phyloP scores from a whole-genome alignment of 352 stramenopile species.

The Pythium rhizo-oryzae region DNA sequence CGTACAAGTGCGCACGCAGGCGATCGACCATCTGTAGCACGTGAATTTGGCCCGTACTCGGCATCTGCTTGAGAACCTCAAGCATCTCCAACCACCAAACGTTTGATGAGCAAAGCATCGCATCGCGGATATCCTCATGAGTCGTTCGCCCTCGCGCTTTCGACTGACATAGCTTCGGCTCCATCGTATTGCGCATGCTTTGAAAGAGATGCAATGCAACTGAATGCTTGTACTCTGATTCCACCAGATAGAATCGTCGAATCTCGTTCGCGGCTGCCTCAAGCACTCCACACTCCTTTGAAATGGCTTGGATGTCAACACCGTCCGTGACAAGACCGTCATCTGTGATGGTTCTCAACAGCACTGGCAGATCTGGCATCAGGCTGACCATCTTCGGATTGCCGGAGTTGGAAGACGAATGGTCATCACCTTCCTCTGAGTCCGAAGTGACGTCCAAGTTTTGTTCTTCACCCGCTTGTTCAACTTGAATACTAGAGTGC shows the following conservation, averaged over 20 bases:
- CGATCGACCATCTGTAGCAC: constrained; percentile 36
- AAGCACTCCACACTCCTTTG: constrained; percentile 33
- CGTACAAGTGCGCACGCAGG: constrained; percentile 46
- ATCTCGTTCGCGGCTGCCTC: constrained; percentile 17
- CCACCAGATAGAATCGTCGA: constrained; percentile 20
- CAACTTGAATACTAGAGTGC: background rate
- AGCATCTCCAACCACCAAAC: constrained; percentile 59
- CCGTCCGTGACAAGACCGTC: constrained; percentile 14
- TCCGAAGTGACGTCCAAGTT: background rate
- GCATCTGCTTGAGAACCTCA: constrained; percentile 33
- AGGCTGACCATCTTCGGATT: constrained; percentile 53
- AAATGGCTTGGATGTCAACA: constrained; percentile 27
- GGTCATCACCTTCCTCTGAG: background rate
- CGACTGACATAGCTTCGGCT: constrained; percentile 11
- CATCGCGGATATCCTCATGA: background rate
- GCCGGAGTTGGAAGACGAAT: background rate
- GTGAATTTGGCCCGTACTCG: background rate
- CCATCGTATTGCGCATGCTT: constrained; percentile 3
- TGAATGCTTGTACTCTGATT: constrained; percentile 20
- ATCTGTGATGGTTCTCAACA: constrained; percentile 34
- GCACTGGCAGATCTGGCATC: constrained; percentile 41
- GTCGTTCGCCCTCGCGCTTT: background rate
- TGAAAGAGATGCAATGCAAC: constrained; percentile 10
- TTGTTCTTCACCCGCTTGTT: background rate
- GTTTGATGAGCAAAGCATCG: constrained; percentile 41